A percentile compares a stretch with the other conserved stretches of the same genome.
These are phyloP conservation scores for Umbelopsis sp. DNA, from an alignment of 371 early-diverging fungal species.

Conservation along the genomic window DNA sequence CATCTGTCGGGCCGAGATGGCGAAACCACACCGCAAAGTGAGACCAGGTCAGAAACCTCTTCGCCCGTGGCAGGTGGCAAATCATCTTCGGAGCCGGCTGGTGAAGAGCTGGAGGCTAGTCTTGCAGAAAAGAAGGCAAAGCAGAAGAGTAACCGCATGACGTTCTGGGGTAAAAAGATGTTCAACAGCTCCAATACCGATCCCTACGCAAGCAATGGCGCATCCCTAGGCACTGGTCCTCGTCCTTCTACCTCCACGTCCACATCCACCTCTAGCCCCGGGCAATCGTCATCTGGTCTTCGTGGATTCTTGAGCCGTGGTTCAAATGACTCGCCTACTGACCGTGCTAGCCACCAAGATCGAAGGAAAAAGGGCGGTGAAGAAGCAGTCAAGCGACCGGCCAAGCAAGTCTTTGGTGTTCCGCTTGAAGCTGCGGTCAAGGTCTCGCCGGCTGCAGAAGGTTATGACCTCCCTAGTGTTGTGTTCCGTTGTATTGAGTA, in stretches of 20 bases:
- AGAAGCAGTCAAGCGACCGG: neutral
- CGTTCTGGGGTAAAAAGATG: slow-evolving; percentile 57
- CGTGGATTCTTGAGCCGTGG: slow-evolving; percentile 33
- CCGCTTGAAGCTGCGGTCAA: slow-evolving; percentile 69
- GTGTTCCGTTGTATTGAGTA: slow-evolving; percentile 95
- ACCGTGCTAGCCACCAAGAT: neutral
- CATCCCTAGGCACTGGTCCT: slow-evolving; percentile 7
- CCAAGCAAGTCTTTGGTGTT: slow-evolving; percentile 74
- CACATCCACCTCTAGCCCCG: neutral
- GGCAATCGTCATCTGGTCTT: slow-evolving; percentile 14
- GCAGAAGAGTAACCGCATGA: slow-evolving; percentile 54
- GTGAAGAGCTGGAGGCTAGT: slow-evolving; percentile 25
- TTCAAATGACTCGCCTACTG: slow-evolving; percentile 24
- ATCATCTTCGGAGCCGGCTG: slow-evolving; percentile 27
- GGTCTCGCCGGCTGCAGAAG: slow-evolving; percentile 66
- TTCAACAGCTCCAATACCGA: slow-evolving; percentile 30
- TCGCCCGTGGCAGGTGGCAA: slow-evolving; percentile 22
- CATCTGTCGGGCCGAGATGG: slow-evolving; percentile 28
- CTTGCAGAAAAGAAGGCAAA: slow-evolving; percentile 40
- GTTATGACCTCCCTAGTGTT: slow-evolving; percentile 86
- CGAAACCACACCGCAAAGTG: slow-evolving; percentile 19
- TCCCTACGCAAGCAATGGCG: neutral
- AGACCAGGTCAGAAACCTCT: slow-evolving; percentile 21
- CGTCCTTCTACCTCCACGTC: slow-evolving; percentile 24
- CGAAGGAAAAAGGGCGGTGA: slow-evolving; percentile 10